Evolutionary conservation across 2,329 filamentous ascomycete genomes (phyloP), one percentile per base, ranked within the genome.

Genomic region (Laburnicola sp.): DNA sequence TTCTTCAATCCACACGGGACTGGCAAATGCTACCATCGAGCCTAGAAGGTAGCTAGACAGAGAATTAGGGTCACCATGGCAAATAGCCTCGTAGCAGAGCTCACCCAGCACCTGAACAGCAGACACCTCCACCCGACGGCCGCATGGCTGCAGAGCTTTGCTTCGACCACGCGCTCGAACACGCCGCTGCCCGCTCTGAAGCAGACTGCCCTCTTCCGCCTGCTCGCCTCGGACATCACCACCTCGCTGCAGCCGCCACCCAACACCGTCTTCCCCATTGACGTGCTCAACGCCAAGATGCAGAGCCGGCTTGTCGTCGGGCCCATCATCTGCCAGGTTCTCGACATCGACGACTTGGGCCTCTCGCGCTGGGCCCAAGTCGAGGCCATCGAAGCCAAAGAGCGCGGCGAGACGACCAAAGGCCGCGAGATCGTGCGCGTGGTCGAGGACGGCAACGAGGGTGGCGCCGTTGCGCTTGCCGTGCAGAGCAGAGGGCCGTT

Each of bases 321-420:
- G 1, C 82, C 89, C 28, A 78, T 93, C 0, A 78, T 87, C 2
- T 86, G 94, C 1, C 94, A 97, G 71, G 83, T 97, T 0, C 76
- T 96, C 1, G 91, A 95, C 62, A 79, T 97, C 6, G 87, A 96
- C 66, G 92, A 97, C 66, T 81, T 97, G 21, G 82, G 86, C 2
- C 80, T 82, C 45, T 91, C 87, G 62, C 82, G 88, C 45, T 96
- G 92, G 90, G 87, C 90, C 57, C 91, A 97, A 71, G 82, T 96
- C 28, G 91, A 97, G 70, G 85, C 86, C 30, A 83, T 94, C 5
- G 89, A 93, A 71, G 82, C 85, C 37, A 78, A 85, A 38, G 85
- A 87, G 64, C 80, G 88, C 9, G 89, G 89, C 0, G 89, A 93
- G 74, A 82, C 78, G 57, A 89, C 82, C 0, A 82, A 84, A 35